Base-by-base conservation (phyloP, 768 basidiomycete genomes). In the Leccinum truebloodii region DNA sequence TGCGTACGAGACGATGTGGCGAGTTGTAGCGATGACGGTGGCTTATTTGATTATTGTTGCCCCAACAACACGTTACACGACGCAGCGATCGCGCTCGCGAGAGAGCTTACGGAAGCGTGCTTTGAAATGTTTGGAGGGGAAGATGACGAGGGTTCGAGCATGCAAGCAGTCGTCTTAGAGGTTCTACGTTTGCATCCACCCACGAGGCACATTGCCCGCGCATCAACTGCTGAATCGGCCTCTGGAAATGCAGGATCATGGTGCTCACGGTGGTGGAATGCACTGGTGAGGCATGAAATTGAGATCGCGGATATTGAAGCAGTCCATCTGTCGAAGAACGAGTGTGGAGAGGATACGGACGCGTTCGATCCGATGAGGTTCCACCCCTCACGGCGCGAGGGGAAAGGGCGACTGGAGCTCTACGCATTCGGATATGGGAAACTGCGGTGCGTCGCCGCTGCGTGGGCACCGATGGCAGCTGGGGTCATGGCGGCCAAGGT, bases 1-100 rank as follows among this genome's bases (percentile, higher is more conserved):
- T 0, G 73, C 85, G 0, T 88, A 81, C 72, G 87, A 88, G 63
- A 86, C 86, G 0, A 73, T 86, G 59, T 88, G 87, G 86, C 78
- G 86, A 0, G 80, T 88, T 26, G 80, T 86, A 26, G 85, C 85
- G 0, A 67, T 83, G 1, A 79, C 81, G 0, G 69, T 79, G 59
- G 75, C 74, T 1, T 53, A 65, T 18, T 24, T 61, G n/a, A n/a
- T 56, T 66, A 74, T 57, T 65, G 72, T 26, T 57, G 65, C 51
- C 61, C 73, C 37, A 59, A 66, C 22, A 60, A 63, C 14, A 65
- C 71, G 4, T 55, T 67, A 13, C 68, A 57, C 2, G 37, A 68
- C 0, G 67, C 65, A 0, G 77, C 83, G 13, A 44, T 62, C 3
- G 22, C 20, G 10, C 69, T 71, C 30, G 71, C 61, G 28, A 55